Evolutionary conservation across 257 asterid species (phyloP), one percentile per base, ranked within the genome.

Genomic region (Solanum clarkiae): DNA sequence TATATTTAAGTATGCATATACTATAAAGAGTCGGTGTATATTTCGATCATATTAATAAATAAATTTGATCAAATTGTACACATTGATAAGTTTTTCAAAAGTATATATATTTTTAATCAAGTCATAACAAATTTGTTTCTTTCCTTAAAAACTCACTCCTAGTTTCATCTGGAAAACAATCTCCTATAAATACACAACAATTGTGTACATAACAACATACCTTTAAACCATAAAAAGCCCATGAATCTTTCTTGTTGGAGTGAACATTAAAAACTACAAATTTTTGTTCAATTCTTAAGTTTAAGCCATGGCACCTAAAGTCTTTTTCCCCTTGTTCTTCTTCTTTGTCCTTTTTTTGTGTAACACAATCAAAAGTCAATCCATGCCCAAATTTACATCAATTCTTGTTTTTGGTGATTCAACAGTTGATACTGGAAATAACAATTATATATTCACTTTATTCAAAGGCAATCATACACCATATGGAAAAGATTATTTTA

Each of bases 351-450:
- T 16, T 77, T 16, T 77, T 4, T 24, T 14, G 26, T 26, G n/a
- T 5, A 26, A 77, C 12, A 51, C 63, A 51, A 51, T 77, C 63
- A 17, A 8, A 62, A 44, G 8, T 20, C 77, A 62, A 16, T 15
- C 15, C 42, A 82, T 84, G 16, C 86, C 18, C 10, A 84, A 68
- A 47, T 82, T 82, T 53, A 82, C 85, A 4, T 22, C 77, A 24
- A 45, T 82, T 82, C 29, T 82, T 60, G 62, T 44, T 45, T 82
- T 82, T 56, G 77, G 77, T n/a, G 85, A 82, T 66, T 82, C 84
- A 62, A 42, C 84, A 62, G 59, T 81, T 55, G 60, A 81, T 7
- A 60, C 84, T 13, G 84, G 29, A 17, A 82, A 82, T 49, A 82
- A 82, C 45, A 62, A 82, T 18, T 82, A 62, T 40, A 82, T 82